Conservation (phyloP, 2,329 filamentous ascomycete genomes). For the Byssochlamys sp. region DNA sequence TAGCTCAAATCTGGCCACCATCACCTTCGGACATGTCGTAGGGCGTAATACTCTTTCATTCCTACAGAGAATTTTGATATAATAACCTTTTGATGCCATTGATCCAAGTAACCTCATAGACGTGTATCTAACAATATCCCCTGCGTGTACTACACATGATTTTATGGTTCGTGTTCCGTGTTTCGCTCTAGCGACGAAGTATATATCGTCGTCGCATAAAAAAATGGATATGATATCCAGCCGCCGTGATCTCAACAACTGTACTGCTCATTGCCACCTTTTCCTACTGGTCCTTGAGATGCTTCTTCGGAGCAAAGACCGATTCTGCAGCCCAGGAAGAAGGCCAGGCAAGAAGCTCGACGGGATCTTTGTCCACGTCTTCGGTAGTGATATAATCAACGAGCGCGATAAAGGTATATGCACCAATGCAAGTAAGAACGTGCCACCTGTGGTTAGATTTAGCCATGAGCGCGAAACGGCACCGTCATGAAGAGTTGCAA, state of each 20-base stretch:
- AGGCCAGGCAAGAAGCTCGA: slow-evolving; percentile 27
- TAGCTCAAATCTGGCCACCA: neutral
- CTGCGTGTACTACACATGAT: neutral
- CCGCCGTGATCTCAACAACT: neutral
- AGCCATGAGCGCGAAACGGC: neutral
- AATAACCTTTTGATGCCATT: neutral
- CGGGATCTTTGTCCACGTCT: slow-evolving; percentile 21
- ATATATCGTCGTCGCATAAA: neutral
- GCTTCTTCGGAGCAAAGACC: neutral
- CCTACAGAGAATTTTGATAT: neutral
- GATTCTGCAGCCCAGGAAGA: neutral
- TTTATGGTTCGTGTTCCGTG: neutral
- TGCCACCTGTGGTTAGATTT: slow-evolving; percentile 29
- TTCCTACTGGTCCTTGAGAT: neutral
- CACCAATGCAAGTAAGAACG: slow-evolving; percentile 34
- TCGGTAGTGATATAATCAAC: slow-evolving; percentile 30
- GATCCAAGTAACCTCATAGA: neutral
- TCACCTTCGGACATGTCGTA: neutral
- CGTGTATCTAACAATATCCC: neutral
- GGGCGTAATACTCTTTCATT: neutral
- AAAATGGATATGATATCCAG: neutral
- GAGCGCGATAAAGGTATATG: slow-evolving; percentile 31
- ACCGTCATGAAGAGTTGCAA: neutral
- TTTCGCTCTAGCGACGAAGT: neutral
- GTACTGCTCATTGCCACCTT: neutral